Evolutionary conservation across 306 rosid species (phyloP).

Genomic region (Prunus armeniaca): DNA sequence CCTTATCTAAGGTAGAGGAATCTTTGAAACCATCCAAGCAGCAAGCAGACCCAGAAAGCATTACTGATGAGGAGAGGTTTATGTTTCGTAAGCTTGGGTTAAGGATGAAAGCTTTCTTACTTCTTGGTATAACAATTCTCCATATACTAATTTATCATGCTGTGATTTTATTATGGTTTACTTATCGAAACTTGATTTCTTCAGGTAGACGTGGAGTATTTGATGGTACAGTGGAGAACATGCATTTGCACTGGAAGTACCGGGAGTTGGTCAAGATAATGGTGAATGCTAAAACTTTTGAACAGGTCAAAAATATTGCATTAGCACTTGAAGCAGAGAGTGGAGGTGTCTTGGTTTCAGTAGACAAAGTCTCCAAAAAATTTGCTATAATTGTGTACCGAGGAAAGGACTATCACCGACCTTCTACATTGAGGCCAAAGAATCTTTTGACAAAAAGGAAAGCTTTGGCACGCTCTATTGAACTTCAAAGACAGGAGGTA

Average conservation of each 20-base stretch:
- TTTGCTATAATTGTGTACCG: slow-evolving; percentile 74
- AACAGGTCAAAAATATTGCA: slow-evolving; percentile 77
- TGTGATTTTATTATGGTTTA: slow-evolving; percentile 5
- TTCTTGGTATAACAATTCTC: slow-evolving; percentile 63
- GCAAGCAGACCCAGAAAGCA: slow-evolving; percentile 79
- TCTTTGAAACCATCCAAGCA: slow-evolving; percentile 61
- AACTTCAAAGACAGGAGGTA: slow-evolving; percentile 95
- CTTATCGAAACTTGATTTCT: slow-evolving; percentile 31
- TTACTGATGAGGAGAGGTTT: slow-evolving; percentile 95
- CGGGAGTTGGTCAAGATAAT: slow-evolving; percentile 85
- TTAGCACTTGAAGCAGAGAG: slow-evolving; percentile 96
- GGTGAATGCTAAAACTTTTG: slow-evolving; percentile 75
- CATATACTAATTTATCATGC: slow-evolving; percentile 3
- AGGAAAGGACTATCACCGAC: slow-evolving; percentile 80
- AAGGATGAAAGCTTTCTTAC: slow-evolving; percentile 97
- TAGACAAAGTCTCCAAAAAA: slow-evolving; percentile 84
- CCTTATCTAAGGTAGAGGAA: slow-evolving; percentile 72
- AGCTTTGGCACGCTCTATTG: slow-evolving; percentile 93
- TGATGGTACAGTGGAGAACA: slow-evolving; percentile 96
- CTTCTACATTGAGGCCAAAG: slow-evolving; percentile 82
- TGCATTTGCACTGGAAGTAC: slow-evolving; percentile 99
- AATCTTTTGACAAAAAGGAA: slow-evolving; percentile 96
- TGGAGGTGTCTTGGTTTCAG: slow-evolving; percentile 89
- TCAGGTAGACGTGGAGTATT: slow-evolving; percentile 97
- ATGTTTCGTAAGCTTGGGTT: slow-evolving; percentile 98